These are phyloP conservation scores for Malbranchea cinnamomea DNA, from an alignment of 2,329 filamentous ascomycete species.

Conservation along the genomic window DNA sequence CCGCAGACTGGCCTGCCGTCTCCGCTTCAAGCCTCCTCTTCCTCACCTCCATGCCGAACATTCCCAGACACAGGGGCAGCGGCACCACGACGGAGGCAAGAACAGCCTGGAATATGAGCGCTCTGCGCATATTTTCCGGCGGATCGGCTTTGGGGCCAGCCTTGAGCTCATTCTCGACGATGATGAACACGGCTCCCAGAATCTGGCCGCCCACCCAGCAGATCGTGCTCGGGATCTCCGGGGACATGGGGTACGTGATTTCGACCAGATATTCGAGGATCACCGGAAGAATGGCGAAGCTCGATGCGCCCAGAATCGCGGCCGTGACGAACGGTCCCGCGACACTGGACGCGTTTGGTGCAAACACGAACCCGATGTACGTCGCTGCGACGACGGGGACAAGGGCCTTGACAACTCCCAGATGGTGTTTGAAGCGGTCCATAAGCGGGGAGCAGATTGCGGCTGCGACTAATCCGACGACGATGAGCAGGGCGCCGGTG, in stretches of 20 bases:
- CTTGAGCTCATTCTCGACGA: conserved; percentile 62
- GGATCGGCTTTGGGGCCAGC: conserved; percentile 37
- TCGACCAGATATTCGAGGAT: conserved; percentile 78
- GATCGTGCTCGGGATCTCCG: conserved; percentile 69
- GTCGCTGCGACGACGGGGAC: conserved; percentile 58
- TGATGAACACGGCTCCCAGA: conserved; percentile 68
- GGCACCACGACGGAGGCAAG: conserved; percentile 51
- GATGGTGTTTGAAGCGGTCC: conserved; percentile 69
- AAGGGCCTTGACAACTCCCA: conserved; percentile 55
- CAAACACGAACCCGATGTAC: conserved; percentile 72
- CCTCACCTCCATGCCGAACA: conserved; percentile 45
- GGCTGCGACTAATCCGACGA: conserved; percentile 65
- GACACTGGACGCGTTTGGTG: conserved; percentile 43
- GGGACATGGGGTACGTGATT: conserved; percentile 70
- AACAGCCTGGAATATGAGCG: conserved; percentile 66
- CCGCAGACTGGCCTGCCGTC: no score
- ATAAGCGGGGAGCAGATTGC: conserved; percentile 69
- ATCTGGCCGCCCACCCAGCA: conserved; percentile 82
- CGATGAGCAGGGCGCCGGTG: conserved; percentile 74
- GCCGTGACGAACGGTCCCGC: conserved; percentile 56
- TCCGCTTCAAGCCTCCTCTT: conserved; percentile 28
- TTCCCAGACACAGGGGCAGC: conserved; percentile 51
- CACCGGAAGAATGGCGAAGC: conserved; percentile 68
- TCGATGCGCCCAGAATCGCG: conserved; percentile 60
- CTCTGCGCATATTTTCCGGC: conserved; percentile 56